Evolutionary conservation across 352 stramenopile species (phyloP).

Genomic region (Globisporangium mamillatum): DNA sequence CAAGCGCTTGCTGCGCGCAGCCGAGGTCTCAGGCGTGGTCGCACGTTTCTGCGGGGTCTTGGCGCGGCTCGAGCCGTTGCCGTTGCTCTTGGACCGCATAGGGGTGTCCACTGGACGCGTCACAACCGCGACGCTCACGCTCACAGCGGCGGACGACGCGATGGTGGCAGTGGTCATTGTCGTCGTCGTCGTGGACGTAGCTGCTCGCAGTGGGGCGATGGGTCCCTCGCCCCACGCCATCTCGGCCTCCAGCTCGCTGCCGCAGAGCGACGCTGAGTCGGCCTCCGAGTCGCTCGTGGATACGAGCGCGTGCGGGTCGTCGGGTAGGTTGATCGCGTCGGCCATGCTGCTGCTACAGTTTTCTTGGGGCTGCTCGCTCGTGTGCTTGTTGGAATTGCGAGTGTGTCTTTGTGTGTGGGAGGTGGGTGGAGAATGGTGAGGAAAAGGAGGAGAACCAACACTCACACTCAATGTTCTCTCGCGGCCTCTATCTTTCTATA

Average conservation of each 20-base stretch:
- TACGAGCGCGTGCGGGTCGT: conserved; percentile 23
- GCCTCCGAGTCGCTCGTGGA: conserved; percentile 58
- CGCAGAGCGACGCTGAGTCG: conserved; percentile 62
- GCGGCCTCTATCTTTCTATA: not conserved
- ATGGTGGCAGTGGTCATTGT: not conserved
- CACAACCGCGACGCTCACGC: not conserved
- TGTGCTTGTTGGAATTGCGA: conserved; percentile 2
- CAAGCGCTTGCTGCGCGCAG: conserved; percentile 62
- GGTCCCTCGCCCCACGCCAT: conserved; percentile 77
- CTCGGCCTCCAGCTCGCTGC: conserved; percentile 70
- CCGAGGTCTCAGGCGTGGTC: conserved; percentile 39
- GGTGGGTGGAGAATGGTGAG: not conserved
- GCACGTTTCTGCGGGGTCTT: conserved; percentile 64
- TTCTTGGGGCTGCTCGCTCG: not conserved
- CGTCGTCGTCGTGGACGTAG: conserved; percentile 9
- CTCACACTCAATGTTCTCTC: not conserved
- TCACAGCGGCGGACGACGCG: not conserved
- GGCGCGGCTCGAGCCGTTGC: conserved; percentile 58
- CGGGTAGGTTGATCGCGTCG: conserved; percentile 14
- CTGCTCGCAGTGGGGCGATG: conserved; percentile 60
- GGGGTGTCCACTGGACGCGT: conserved; percentile 1
- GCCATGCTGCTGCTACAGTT: conserved; percentile 6
- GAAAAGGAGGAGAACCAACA: not conserved
- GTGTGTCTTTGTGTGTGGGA: not conserved
- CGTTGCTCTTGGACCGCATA: conserved; percentile 52